phyloP scores from a whole-genome alignment of 192 early-diverging fungal species.

The Chytriomyces hyalinus region DNA sequence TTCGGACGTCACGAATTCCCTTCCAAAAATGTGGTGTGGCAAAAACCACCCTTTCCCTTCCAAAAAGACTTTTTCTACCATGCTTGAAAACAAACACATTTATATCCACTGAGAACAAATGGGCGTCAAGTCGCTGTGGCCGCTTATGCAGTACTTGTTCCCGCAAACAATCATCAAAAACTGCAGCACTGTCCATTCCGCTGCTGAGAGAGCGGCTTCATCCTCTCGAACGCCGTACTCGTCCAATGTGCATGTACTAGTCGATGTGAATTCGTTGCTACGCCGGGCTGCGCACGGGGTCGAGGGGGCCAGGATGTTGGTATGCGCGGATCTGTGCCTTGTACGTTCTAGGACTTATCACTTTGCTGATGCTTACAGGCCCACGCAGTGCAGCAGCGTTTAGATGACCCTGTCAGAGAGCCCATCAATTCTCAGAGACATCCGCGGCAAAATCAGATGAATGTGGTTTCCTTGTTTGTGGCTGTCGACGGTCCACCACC shows the following conservation, averaged over 20 bases:
- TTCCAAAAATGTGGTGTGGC: too few relatives aligned
- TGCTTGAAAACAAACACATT: too few relatives aligned
- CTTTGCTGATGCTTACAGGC: not conserved
- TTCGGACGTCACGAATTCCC: too few relatives aligned
- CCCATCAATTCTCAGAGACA: not conserved
- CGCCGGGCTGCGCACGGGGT: not conserved
- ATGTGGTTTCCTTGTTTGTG: not conserved
- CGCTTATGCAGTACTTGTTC: constrained; percentile 1
- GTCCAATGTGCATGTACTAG: not conserved
- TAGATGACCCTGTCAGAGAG: not conserved
- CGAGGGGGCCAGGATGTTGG: not conserved
- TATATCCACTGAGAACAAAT: not conserved
- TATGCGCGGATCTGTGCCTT: too few relatives aligned
- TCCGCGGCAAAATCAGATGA: not conserved
- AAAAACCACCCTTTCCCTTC: too few relatives aligned
- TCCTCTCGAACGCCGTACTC: not conserved
- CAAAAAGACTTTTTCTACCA: too few relatives aligned
- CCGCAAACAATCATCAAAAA: not conserved
- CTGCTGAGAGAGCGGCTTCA: not conserved
- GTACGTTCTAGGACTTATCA: not conserved
- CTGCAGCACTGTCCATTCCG: not conserved
- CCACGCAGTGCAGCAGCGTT: not conserved
- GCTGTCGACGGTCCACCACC: constrained; percentile 21
- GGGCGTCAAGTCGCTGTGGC: constrained; percentile 30
- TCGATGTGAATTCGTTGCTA: constrained; percentile 17